Evolutionary conservation across 208 protist genomes (phyloP).

Genomic region (Polymyxa betae): DNA sequence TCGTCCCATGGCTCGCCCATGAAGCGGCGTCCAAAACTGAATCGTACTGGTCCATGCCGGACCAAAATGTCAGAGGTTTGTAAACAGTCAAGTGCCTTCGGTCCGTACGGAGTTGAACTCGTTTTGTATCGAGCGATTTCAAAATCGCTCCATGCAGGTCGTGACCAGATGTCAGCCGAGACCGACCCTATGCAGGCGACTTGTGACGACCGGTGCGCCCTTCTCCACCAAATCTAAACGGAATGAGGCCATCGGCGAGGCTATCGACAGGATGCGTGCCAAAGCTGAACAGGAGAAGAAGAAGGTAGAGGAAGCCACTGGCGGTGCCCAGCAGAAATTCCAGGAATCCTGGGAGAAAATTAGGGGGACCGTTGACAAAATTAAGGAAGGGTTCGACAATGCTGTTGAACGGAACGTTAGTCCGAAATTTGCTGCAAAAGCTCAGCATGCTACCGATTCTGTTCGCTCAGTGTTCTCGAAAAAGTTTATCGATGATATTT

Average conservation of each 20-base stretch:
- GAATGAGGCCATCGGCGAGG: conserved; percentile 9
- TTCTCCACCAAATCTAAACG: too few relatives aligned
- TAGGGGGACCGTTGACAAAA: background rate
- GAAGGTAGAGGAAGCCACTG: background rate
- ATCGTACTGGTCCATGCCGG: background rate
- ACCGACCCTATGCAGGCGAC: too few relatives aligned
- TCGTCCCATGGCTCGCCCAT: conserved; percentile 3
- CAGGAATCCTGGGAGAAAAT: too few relatives aligned
- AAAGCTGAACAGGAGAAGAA: background rate
- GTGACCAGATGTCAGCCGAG: too few relatives aligned
- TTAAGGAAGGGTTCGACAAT: background rate
- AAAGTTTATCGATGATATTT: background rate
- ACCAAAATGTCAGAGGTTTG: background rate
- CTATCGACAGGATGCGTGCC: background rate
- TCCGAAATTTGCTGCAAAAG: background rate
- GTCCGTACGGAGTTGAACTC: too few relatives aligned
- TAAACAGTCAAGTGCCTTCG: too few relatives aligned
- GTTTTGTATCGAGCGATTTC: too few relatives aligned
- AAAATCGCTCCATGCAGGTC: too few relatives aligned
- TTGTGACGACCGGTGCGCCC: too few relatives aligned
- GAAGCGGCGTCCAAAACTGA: background rate
- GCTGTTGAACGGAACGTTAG: background rate
- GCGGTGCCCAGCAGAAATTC: background rate
- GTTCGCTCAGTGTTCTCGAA: background rate
- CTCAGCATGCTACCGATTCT: background rate